Evolutionary conservation across 352 stramenopile species (phyloP), one percentile per base, ranked within the genome.

Genomic region (Globisporangium heterothallicum): DNA sequence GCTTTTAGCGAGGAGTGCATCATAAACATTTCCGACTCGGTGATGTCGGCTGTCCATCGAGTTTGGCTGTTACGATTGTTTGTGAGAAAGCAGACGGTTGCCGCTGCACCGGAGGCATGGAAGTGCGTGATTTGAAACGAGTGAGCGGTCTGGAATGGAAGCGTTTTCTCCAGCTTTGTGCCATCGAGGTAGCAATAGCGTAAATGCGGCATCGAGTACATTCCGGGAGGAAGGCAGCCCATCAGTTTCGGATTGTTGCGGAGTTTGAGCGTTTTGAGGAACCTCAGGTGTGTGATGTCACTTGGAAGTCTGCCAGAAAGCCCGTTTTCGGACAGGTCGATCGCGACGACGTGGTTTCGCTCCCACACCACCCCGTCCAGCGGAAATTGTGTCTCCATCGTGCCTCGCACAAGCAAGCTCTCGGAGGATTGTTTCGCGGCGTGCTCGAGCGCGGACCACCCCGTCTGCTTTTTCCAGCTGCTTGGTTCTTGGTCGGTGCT

Each of bases 101-200:
- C 71, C 1, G 58, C 54, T 8, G 55, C 30, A 6, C 49, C 60
- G 29, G 58, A 47, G 3, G 41, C 19, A 49, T 71, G 61, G 16
- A 85, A 56, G n/a, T 69, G 71, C 2, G 73, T 86, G 44, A 86
- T 80, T 49, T 89, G 61, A 41, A 89, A 68, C 24, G 68, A 74
- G 54, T 80, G 72, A 8, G 74, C 72, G 0, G 45, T 68, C 21
- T 72, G 61, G 42, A 68, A 70, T 6, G 75, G 78, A 6, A 89
- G 56, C 12, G 62, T 49, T 32, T 72, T 71, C 26, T 69, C 59
- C 0, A 89, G 44, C 1, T 49, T 54, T 6, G 78, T 86, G 46
- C 70, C 74, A 35, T 88, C 74, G 3, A 89, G 30, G 38, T 86
- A 89, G 59, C 74, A 86, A 49, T 80, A 85, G 8, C 69, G 78